A percentile compares a stretch with the other conserved stretches of the same genome.
phyloP scores from a whole-genome alignment of 306 rosid species.

The Lotus japonicus region DNA sequence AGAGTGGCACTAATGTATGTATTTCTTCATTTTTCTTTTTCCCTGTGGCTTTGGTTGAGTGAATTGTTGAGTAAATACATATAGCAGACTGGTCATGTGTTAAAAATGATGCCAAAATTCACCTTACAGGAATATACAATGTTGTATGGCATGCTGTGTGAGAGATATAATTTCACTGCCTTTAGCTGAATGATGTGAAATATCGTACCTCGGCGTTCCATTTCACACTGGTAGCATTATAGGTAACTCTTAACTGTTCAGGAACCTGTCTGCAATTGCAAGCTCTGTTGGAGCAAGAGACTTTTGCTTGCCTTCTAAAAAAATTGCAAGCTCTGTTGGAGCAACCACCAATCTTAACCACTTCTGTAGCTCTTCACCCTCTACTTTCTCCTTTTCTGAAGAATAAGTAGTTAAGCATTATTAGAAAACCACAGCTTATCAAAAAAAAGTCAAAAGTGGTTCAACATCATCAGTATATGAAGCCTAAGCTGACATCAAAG shows the following conservation, averaged over 20 bases:
- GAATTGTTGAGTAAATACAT: constrained; percentile 26
- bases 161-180: constrained; percentile 40
- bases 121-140: constrained; percentile 49
- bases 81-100: constrained; percentile 27
- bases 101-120: constrained; percentile 45
- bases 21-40: constrained; percentile 24
- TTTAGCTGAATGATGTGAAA: constrained; percentile 13
- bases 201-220: constrained; percentile 25
- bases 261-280: constrained; percentile 38
- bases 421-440: constrained; percentile 17
- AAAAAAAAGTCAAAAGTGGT: not conserved
- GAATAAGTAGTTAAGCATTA: constrained; percentile 30
- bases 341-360: constrained; percentile 96
- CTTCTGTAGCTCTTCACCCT: constrained; percentile 86
- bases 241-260: constrained; percentile 21
- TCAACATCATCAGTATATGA: not conserved
- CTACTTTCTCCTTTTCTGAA: constrained; percentile 90
- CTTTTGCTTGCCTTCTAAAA: constrained; percentile 65
- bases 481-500: not conserved
- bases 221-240: constrained; percentile 22
- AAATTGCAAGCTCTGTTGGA: constrained; percentile 69
- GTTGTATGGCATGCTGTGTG: constrained; percentile 31
- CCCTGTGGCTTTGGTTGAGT: constrained; percentile 25
- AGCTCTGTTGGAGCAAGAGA: constrained; percentile 72
- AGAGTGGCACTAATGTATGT: constrained; percentile 32